Evolutionary conservation across 2,329 filamentous ascomycete genomes (phyloP).

Genomic region (Exophiala calicioides): DNA sequence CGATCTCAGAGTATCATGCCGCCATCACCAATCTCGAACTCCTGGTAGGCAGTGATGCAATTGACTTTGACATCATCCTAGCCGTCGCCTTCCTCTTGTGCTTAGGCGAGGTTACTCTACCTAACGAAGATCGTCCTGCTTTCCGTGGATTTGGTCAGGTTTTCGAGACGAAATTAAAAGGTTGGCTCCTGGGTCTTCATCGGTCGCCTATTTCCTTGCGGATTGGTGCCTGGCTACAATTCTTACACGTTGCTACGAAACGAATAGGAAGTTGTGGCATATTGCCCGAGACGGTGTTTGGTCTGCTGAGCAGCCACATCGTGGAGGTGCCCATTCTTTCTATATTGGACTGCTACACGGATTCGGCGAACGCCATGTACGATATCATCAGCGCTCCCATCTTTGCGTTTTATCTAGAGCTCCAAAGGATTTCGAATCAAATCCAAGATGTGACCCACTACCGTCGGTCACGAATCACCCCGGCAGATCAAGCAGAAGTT

Average conservation of each 20-base stretch:
- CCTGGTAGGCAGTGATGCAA: neutral
- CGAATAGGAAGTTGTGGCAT: constrained; percentile 8
- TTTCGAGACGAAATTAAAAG: constrained; percentile 2
- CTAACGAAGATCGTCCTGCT: constrained; percentile 5
- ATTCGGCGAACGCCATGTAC: neutral
- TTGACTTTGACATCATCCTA: constrained; percentile 1
- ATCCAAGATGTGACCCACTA: constrained; percentile 13
- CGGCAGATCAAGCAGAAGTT: constrained; percentile 15
- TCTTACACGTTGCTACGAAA: constrained; percentile 7
- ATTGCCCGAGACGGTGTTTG: constrained; percentile 3
- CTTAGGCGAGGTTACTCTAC: constrained; percentile 9
- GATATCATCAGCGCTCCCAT: constrained; percentile 3
- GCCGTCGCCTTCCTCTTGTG: constrained; percentile 5
- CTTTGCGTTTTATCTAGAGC: constrained; percentile 9
- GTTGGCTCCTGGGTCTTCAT: neutral
- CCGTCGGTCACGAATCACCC: constrained; percentile 10
- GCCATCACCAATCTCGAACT: constrained; percentile 1
- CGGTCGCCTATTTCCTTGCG: constrained; percentile 1
- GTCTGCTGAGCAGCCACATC: neutral
- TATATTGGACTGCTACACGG: neutral
- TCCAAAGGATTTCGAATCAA: constrained; percentile 10
- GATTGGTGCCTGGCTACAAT: constrained; percentile 10
- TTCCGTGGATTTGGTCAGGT: neutral
- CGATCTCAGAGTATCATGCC: constrained; percentile 2
- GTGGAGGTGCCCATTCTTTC: neutral